A percentile compares a stretch with the other conserved stretches of the same genome.
phyloP scores from a whole-genome alignment of 768 basidiomycete genomes.

The Brasilioporus rufonigricans region DNA sequence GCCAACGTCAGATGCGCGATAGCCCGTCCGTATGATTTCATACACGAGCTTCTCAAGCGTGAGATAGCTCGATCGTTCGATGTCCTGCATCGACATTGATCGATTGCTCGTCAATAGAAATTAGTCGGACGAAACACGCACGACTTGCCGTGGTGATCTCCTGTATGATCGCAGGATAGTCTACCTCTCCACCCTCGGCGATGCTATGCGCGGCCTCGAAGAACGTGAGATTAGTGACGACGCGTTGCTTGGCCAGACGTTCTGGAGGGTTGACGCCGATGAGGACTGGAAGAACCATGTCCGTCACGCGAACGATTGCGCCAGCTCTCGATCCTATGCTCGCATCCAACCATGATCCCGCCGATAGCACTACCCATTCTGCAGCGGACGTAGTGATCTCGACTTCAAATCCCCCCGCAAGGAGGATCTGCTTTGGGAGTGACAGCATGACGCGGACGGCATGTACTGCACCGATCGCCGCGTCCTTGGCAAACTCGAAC shows the following conservation, averaged over 20 bases:
- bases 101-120: not conserved
- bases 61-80: constrained; percentile 14
- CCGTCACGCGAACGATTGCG: constrained; percentile 40
- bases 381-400: constrained; percentile 32
- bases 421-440: constrained; percentile 50
- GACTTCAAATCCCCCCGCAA: constrained; percentile 43
- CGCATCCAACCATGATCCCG: too few relatives aligned
- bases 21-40: constrained; percentile 49
- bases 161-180: constrained; percentile 39
- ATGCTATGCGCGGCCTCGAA: constrained; percentile 28
- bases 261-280: constrained; percentile 76
- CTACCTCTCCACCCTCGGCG: constrained; percentile 13
- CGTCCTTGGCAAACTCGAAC: constrained; percentile 32
- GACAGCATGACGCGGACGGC: constrained; percentile 43
- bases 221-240: constrained; percentile 53
- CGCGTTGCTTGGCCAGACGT: constrained; percentile 59
- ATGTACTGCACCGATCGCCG: not conserved
- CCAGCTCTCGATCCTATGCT: too few relatives aligned
- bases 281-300: constrained; percentile 51
- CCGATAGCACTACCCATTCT: not conserved
- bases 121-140: not conserved
- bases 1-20: constrained; percentile 55
- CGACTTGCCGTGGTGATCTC: constrained; percentile 27
- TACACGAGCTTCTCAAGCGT: constrained; percentile 31
- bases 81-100: not conserved